These are phyloP conservation scores for Trichosporon faecale DNA, from an alignment of 1,284 basidiomycete species.

Conservation along the genomic window DNA sequence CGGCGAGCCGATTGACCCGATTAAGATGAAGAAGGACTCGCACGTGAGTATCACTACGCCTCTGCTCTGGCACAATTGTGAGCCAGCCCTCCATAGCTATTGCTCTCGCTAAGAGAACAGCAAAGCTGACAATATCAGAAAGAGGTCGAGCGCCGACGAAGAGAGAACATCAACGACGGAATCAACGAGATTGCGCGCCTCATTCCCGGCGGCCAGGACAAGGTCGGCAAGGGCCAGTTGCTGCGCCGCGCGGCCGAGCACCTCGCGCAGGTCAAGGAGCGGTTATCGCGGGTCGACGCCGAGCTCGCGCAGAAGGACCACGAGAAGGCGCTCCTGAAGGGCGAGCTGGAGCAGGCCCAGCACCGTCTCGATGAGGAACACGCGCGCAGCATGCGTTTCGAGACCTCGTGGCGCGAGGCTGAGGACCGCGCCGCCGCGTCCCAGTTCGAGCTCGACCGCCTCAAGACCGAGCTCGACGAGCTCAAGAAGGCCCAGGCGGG, in stretches of 20 bases:
- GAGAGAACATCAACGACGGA: constrained; percentile 92
- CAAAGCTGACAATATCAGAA: constrained; percentile 60
- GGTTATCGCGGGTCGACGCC: constrained; percentile 25
- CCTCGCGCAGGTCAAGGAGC: constrained; percentile 30
- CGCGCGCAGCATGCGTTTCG: constrained; percentile 33
- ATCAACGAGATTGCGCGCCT: constrained; percentile 88
- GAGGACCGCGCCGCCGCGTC: constrained; percentile 42
- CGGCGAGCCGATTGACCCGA: constrained; percentile 31
- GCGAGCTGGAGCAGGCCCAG: constrained; percentile 27
- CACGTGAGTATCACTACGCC: constrained; percentile 36
- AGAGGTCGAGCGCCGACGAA: constrained; percentile 90
- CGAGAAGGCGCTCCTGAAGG: constrained; percentile 33
- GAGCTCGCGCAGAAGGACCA: constrained; percentile 29
- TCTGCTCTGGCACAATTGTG: too few relatives aligned
- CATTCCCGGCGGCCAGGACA: constrained; percentile 66
- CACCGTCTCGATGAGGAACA: constrained; percentile 35
- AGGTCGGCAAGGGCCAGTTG: constrained; percentile 42
- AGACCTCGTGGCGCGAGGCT: constrained; percentile 45
- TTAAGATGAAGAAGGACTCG: constrained; percentile 45
- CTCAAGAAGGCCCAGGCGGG: constrained; percentile 28
- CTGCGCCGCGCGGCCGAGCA: constrained; percentile 40
- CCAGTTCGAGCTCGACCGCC: constrained; percentile 43
- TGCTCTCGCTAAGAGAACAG: not conserved
- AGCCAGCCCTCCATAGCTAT: too few relatives aligned
- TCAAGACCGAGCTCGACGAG: constrained; percentile 44